These are phyloP conservation scores for Acanthamoeba sp. DNA, from an alignment of 208 protist species.

Conservation along the genomic window DNA sequence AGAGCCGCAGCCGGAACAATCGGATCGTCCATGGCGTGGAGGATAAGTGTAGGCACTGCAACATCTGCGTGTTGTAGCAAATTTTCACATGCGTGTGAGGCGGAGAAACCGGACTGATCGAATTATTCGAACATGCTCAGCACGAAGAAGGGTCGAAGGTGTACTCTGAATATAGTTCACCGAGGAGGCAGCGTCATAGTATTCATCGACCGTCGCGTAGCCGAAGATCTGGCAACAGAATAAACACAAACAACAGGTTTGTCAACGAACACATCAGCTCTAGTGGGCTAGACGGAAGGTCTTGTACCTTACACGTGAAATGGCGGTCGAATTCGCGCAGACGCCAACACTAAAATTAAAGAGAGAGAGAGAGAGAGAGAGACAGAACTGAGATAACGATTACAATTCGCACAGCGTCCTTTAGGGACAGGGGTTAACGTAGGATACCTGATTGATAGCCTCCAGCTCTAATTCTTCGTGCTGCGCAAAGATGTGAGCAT, in stretches of 20 bases:
- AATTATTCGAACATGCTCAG: background rate
- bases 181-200: constrained; percentile 44
- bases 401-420: no score
- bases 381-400: background rate
- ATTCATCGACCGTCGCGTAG: constrained; percentile 33
- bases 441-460: background rate
- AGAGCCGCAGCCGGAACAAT: constrained; percentile 1
- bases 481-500: constrained; percentile 7
- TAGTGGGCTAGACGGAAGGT: background rate
- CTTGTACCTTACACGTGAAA: constrained; percentile 9
- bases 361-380: background rate
- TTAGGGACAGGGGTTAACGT: no score
- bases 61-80: constrained; percentile 5
- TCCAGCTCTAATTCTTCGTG: constrained; percentile 20
- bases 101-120: no score
- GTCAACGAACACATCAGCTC: background rate
- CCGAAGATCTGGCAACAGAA: background rate
- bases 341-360: constrained; percentile 12
- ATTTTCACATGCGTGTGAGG: no score
- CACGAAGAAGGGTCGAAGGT: background rate
- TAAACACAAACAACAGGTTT: background rate
- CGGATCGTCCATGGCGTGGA: constrained; percentile 61
- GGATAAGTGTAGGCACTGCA: constrained; percentile 14
- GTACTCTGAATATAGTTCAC: constrained; percentile 49
- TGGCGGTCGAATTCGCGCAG: constrained; percentile 48